Evolutionary conservation across 2,329 filamentous ascomycete species (phyloP), one percentile per base, ranked within the genome.

Genomic region (Ploettnerulaceae sp.): DNA sequence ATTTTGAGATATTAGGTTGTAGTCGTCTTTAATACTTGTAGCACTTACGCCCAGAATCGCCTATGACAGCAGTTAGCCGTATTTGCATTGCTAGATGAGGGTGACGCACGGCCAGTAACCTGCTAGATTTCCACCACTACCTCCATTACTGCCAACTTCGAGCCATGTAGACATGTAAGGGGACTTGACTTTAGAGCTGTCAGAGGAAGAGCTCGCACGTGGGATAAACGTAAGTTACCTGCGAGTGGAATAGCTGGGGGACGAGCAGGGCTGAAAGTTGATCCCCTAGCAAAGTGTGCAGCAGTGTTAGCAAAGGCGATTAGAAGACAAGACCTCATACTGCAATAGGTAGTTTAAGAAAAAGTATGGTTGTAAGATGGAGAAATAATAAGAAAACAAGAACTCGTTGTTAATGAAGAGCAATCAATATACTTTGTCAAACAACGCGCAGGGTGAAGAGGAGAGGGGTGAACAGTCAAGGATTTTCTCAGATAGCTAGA

Each of bases 151-250:
- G 2, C 81, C 82, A 7, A 74, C 79, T 49, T 77, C 68, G 21
- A 85, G 70, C 85, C 84, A 89, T n/a, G 81, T 78, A 61, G 77
- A 87, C 35, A 90, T 68, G 56, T 90, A 91, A 0, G 86, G 86
- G 11, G 81, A 84, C 53, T 78, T 80, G 29, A 90, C 59, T 61
- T 14, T 3, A 20, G 3, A 31, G 2, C 4, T 26, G 15, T 32
- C 9, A 45, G 9, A 5, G 11, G 5, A 9, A 1, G 21, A 17
- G 3, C 8, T 7, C 7, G 14, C 18, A 29, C 7, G 9, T 9
- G 15, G 4, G 4, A 9, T 8, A 8, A 29, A n/a, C n/a, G n/a
- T n/a, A 11, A 26, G 44, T 35, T 53, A 58, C 58, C 86, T 40
- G 85, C 84, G 31, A 91, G 66, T 12, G 86, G 86, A 32, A 86